Evolutionary conservation across 345 rosid genomes (phyloP).

Genomic region (Anastatica hierochuntica): DNA sequence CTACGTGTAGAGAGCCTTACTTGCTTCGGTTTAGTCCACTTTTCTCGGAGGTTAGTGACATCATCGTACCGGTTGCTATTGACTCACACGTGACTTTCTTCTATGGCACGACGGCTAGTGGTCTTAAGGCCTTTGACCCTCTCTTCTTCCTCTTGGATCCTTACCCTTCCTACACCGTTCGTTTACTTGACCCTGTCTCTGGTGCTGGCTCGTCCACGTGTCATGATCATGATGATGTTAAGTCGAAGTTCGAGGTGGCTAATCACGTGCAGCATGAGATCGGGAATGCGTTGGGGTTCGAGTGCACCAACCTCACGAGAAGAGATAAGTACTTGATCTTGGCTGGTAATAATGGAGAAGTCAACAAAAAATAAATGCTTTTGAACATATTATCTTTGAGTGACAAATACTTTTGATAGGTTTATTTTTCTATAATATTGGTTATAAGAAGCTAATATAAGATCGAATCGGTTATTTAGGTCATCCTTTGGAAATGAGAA

Average conservation of each 20-base stretch:
- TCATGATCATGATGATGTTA: constrained; percentile 1
- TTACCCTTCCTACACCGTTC: constrained; percentile 15
- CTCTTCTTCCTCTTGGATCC: constrained; percentile 39
- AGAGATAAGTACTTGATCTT: constrained; percentile 43
- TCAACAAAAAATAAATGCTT: background rate
- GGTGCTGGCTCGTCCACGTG: constrained; percentile 12
- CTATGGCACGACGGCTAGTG: constrained; percentile 49
- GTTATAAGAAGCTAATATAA: too few species aligned
- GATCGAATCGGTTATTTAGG: too few species aligned
- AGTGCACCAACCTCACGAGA: constrained; percentile 46
- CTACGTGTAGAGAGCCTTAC: constrained; percentile 57
- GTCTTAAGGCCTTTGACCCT: constrained; percentile 41
- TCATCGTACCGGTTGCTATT: constrained; percentile 44
- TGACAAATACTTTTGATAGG: background rate
- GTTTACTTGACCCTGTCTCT: constrained; percentile 26
- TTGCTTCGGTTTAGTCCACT: constrained; percentile 52
- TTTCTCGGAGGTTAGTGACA: constrained; percentile 42
- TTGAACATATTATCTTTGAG: too few species aligned
- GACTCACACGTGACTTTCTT: constrained; percentile 37
- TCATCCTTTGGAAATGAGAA: too few species aligned
- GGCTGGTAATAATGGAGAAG: constrained; percentile 46
- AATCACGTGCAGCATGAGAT: constrained; percentile 39
- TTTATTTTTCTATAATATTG: too few species aligned
- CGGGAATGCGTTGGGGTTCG: constrained; percentile 39
- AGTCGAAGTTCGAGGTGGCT: constrained; percentile 33